Conservation (phyloP, 495 filamentous ascomycete species). For the Arthonia radiata region DNA sequence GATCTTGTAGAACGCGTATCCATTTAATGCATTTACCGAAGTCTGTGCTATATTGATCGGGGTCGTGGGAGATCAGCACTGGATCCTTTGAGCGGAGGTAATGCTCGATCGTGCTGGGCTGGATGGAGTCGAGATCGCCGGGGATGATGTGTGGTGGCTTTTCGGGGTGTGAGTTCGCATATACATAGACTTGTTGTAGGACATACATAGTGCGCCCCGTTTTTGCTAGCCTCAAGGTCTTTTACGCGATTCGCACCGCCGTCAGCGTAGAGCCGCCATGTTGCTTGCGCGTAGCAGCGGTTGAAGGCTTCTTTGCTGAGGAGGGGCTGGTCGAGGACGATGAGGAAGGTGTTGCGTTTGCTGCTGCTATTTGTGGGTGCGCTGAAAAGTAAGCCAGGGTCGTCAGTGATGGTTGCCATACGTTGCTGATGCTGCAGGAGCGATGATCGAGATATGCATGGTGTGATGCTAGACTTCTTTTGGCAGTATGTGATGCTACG, state of each 20-base stretch:
- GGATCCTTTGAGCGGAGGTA: constrained; percentile 28
- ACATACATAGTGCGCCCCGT: constrained; percentile 19
- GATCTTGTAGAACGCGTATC: too few species aligned
- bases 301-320: not conserved
- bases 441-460: not conserved
- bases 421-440: not conserved
- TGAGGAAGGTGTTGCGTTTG: not conserved
- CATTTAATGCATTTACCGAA: constrained; percentile 51
- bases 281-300: not conserved
- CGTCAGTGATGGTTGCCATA: not conserved
- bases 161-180: constrained; percentile 2
- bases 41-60: constrained; percentile 69
- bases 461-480: too few species aligned
- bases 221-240: constrained; percentile 24
- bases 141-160: constrained; percentile 42
- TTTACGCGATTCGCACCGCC: constrained; percentile 70
- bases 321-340: not conserved
- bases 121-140: constrained; percentile 75
- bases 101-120: constrained; percentile 25
- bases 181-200: not conserved
- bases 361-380: not conserved
- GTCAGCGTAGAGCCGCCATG: constrained; percentile 51
- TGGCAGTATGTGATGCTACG: too few species aligned
- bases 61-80: constrained; percentile 35
- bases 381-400: not conserved